phyloP scores from a whole-genome alignment of 495 filamentous ascomycete genomes.

The Melanomma pulvis-pyrius region DNA sequence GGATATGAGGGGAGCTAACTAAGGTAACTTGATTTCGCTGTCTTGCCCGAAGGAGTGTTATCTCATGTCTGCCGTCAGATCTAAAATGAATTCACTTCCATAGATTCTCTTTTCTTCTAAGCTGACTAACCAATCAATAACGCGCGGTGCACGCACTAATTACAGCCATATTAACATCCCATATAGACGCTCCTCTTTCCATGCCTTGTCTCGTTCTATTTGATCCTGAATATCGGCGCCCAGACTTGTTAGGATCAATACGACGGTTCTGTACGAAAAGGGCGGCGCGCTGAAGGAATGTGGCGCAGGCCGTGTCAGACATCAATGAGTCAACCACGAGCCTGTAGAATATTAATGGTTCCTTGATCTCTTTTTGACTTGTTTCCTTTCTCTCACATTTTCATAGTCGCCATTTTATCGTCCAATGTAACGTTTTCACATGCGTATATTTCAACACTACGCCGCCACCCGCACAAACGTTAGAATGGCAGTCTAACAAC shows the following conservation, averaged over 20 bases:
- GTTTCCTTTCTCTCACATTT: background rate
- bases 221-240: background rate
- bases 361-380: background rate
- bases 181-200: background rate
- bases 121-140: background rate
- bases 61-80: background rate
- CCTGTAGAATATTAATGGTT: background rate
- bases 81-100: background rate
- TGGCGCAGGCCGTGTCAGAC: background rate
- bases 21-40: background rate
- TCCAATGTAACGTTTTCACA: no score
- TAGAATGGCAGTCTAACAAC: no score
- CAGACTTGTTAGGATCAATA: no score
- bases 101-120: background rate
- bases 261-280: background rate
- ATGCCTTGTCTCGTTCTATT: background rate
- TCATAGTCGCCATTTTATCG: background rate
- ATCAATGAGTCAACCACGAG: slow-evolving; percentile 4
- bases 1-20: background rate
- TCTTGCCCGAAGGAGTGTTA: background rate
- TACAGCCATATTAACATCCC: background rate
- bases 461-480: no score
- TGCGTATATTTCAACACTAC: no score
- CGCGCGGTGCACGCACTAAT: background rate
- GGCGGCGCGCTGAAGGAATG: background rate